Base-by-base conservation (phyloP, 371 early-diverging fungal species). In the Lichtheimia ornata region DNA sequence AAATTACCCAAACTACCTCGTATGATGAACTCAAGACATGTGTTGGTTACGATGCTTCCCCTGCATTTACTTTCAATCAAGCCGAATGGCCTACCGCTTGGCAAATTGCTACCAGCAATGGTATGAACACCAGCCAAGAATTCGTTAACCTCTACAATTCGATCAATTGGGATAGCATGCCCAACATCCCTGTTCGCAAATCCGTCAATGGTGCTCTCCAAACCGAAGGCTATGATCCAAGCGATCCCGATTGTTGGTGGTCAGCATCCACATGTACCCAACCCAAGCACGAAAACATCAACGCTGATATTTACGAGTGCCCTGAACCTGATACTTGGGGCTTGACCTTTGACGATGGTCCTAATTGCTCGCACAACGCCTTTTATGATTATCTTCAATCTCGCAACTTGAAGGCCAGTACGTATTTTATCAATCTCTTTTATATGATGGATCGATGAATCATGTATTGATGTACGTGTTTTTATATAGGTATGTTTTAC, bases 331-430 rank as follows among this genome's bases (percentile, higher is more conserved):
- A 74, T 14, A 82, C 86, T 12, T 87, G 87, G 85, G 87, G 84
- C 53, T 64, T 87, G 67, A 85, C 84, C 2, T 87, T 83, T 58
- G 87, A 87, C 69, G 87, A 87, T 71, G 87, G 87, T 49, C 87
- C 87, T 22, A 73, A 83, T 81, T 65, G 70, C 66, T 82, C 79
- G 28, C 82, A 79, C 73, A 83, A 82, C 59, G 60, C 66, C 3
- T 66, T 83, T 43, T 79, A 79, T 45, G 76, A 81, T 41, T 71
- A 62, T 47, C 65, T 87, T 43, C 76, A 82, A 44, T 56, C 63
- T 27, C 70, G 80, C 18, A 65, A 82, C 35, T 63, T 81, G 44
- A 87, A 84, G 69, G 89, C 87, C 6, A 35, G 35, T 35, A 35
- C 11, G 35, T 35, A 35, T 35, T 35, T 9, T 1, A 22, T 2